Base-by-base conservation (phyloP, 768 basidiomycete species). In the Leccinum disarticulatum region DNA sequence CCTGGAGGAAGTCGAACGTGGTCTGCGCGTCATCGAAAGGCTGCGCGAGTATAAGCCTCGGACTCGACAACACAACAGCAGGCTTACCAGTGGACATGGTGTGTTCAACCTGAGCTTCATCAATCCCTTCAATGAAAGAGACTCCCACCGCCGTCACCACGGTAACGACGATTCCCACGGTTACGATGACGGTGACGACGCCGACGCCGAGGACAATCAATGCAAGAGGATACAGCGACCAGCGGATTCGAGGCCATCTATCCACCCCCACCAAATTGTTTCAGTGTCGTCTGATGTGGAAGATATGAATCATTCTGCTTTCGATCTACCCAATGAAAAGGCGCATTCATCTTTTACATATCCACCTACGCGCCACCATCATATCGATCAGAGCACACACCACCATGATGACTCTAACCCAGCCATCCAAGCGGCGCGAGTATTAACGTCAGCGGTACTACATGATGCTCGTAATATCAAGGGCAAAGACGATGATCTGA, bases 381-480 rank as follows among this genome's bases (percentile, higher is more conserved):
- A 51, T 43, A 60, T 62, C 49, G 62, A 70, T 60, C 68, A 55
- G 48, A 67, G 57, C 60, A 6, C 31, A 3, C n/a, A 62, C 43
- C 69, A 61, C 67, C 77, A 64, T 25, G 74, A 76, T 38, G 76
- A 71, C 7, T 65, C 67, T 33, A 80, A 79, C 13, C 76, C 77
- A 10, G 80, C 80, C 1, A 72, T 80, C 19, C 77, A 80, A 36
- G 88, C 87, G 10, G 89, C 86, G 2, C 87, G 82, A 68, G 83
- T 77, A 10, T 61, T 91, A 43, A 89, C 85, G 73, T 80, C 80
- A n/a, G 87, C 86, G 1, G 79, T 90, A 7, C 71, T 91, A 46
- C 89, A 91, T 65, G 90, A 91, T 72, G 90, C 90, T 30, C 81
- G 89, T 15, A 88, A 89, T 65, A 77, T 91, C 59, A 77, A 73